Conservation (phyloP, 306 rosid species). For the Cicer cuneatum region DNA sequence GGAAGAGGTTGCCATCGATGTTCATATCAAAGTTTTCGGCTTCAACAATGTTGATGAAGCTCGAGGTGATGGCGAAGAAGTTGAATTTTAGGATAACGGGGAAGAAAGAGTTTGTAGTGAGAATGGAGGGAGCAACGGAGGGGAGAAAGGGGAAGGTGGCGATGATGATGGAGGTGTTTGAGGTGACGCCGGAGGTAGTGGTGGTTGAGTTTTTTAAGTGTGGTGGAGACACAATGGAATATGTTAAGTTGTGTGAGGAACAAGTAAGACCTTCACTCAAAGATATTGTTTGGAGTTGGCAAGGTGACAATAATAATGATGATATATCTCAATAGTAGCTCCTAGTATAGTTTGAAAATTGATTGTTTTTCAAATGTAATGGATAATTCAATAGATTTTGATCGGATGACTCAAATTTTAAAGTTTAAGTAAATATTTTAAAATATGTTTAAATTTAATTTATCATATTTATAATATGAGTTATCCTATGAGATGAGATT, state of each 20-base stretch:
- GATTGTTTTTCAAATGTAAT: not conserved
- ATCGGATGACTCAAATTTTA: not conserved
- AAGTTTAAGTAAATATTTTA: not conserved
- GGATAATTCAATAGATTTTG: not conserved
- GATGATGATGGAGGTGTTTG: constrained; percentile 66
- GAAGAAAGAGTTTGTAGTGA: constrained; percentile 65
- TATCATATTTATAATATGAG: not conserved
- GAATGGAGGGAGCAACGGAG: constrained; percentile 59
- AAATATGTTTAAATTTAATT: not conserved
- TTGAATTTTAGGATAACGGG: constrained; percentile 54
- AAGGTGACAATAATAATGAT: constrained; percentile 53
- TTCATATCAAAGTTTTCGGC: constrained; percentile 78
- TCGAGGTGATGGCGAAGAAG: constrained; percentile 55
- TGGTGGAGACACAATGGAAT: constrained; percentile 74
- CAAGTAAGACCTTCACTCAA: constrained; percentile 77
- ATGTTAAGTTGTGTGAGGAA: constrained; percentile 69
- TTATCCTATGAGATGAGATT: no score
- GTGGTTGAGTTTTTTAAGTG: constrained; percentile 70
- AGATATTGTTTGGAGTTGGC: constrained; percentile 97
- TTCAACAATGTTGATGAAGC: constrained; percentile 54
- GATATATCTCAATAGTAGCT: not conserved
- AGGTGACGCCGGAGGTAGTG: constrained; percentile 78
- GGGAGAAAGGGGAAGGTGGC: constrained; percentile 81
- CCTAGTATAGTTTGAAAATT: not conserved
- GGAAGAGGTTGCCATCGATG: constrained; percentile 58